Evolutionary conservation across 1,139 yeast genomes (phyloP).

Genomic region (Hyphopichia khmerensis): DNA sequence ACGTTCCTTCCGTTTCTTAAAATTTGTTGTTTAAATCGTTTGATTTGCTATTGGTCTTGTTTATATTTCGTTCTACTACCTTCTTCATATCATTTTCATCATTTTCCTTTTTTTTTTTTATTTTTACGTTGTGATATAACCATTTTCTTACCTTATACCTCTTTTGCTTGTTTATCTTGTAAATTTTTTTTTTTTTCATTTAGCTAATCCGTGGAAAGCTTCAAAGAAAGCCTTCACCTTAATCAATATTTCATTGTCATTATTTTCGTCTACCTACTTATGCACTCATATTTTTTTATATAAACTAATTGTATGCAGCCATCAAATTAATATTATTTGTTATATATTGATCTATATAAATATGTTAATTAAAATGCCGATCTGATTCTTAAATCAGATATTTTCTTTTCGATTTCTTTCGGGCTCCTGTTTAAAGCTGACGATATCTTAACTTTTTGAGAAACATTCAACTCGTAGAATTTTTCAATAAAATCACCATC

Average conservation of each 20-base stretch:
- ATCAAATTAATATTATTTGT: neutral
- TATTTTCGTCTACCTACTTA: no score
- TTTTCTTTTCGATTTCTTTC: slow-evolving; percentile 58
- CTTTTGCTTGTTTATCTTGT: neutral
- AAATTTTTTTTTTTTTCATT: neutral
- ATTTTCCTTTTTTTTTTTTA: neutral
- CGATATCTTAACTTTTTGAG: slow-evolving; percentile 49
- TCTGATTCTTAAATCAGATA: slow-evolving; percentile 57
- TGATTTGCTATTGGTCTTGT: neutral
- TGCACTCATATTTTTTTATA: no score
- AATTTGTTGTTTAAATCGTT: no score
- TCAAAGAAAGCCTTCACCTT: no score
- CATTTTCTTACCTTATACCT: neutral
- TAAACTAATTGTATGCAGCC: neutral
- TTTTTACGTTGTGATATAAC: neutral
- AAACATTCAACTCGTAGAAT: slow-evolving; percentile 38
- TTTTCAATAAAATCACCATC: slow-evolving; percentile 87
- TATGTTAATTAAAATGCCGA: slow-evolving; percentile 34
- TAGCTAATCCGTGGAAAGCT: no score
- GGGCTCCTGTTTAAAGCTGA: slow-evolving; percentile 54
- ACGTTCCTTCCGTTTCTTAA: no score
- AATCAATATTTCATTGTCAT: no score
- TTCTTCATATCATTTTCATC: neutral
- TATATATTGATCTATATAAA: neutral
- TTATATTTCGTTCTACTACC: neutral